Percentiles rank a stretch among this genome's conserved stretches.
phyloP scores from a whole-genome alignment of 225 moss, liverwort and hornwort species.

The Thuidium tamariscinum region DNA sequence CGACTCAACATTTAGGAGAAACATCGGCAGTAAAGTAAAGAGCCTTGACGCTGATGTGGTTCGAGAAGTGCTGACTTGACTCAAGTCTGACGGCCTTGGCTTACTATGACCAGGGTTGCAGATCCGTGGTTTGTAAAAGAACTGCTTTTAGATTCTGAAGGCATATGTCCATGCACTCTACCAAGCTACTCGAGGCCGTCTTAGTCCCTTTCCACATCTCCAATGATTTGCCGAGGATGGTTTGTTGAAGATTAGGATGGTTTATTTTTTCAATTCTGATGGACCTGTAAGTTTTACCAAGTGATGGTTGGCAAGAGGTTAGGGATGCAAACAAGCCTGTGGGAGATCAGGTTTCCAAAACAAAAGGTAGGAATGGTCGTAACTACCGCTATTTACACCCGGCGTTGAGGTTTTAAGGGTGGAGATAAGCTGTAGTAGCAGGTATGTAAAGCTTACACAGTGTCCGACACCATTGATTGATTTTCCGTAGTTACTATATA shows the following conservation, averaged over 20 bases:
- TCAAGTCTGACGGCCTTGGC: neutral
- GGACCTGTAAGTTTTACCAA: neutral
- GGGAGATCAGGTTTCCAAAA: neutral
- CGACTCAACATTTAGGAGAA: neutral
- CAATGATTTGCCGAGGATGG: neutral
- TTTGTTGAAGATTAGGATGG: neutral
- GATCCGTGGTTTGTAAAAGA: neutral
- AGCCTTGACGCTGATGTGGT: neutral
- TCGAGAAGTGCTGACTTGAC: neutral
- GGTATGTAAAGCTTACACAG: no score
- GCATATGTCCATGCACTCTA: neutral
- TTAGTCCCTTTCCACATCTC: neutral
- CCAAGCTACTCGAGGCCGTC: neutral
- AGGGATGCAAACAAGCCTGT: neutral
- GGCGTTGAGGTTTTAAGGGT: no score
- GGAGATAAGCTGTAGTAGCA: no score
- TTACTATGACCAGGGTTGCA: neutral
- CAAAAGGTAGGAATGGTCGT: neutral
- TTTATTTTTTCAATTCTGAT: neutral
- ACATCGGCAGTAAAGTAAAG: neutral
- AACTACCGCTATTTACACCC: neutral
- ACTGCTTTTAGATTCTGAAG: neutral
- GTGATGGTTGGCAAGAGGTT: neutral
- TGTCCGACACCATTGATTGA: neutral
- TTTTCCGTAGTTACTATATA: neutral